Conservation (phyloP, 768 basidiomycete species). For the Termitomyces sp. region DNA sequence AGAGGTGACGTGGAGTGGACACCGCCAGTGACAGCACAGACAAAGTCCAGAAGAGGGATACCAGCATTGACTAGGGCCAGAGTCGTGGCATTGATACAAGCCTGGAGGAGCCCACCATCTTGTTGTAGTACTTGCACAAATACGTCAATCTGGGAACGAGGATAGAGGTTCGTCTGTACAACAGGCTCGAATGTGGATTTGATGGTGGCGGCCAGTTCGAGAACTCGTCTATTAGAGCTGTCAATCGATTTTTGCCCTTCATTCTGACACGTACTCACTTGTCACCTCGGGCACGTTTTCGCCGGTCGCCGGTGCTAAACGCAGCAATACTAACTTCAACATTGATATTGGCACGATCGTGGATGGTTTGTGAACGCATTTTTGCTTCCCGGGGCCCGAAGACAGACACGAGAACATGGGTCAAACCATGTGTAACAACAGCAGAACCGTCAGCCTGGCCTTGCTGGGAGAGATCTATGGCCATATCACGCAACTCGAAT, state of each 20-base stretch:
- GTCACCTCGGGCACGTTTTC: conserved; percentile 77
- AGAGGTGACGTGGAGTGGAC: conserved; percentile 79
- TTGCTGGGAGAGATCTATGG: conserved; percentile 72
- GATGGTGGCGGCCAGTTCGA: conserved; percentile 83
- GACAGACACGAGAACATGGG: conserved; percentile 82
- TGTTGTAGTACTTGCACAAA: conserved; percentile 91
- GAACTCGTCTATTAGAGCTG: conserved; percentile 59
- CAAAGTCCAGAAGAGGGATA: conserved; percentile 86
- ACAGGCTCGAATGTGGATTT: conserved; percentile 97
- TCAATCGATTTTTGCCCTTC: neutral
- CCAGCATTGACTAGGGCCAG: conserved; percentile 89
- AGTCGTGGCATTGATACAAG: conserved; percentile 93
- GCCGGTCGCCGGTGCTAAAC: conserved; percentile 80
- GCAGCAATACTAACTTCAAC: conserved; percentile 87
- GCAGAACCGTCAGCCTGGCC: conserved; percentile 85
- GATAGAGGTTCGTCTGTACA: conserved; percentile 86
- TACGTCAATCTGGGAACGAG: conserved; percentile 92
- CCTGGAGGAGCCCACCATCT: conserved; percentile 88
- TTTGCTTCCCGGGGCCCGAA: conserved; percentile 92
- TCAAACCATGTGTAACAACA: conserved; percentile 82
- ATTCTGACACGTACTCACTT: conserved; percentile 54
- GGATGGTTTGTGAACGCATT: conserved; percentile 71
- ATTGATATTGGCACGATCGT: conserved; percentile 85
- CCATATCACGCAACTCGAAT: conserved; percentile 81
- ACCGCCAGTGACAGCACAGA: conserved; percentile 86